A percentile compares a stretch with the other conserved stretches of the same genome.
Evolutionary conservation across 371 early-diverging fungal genomes (phyloP).

Genomic region (Funneliformis caledonium): DNA sequence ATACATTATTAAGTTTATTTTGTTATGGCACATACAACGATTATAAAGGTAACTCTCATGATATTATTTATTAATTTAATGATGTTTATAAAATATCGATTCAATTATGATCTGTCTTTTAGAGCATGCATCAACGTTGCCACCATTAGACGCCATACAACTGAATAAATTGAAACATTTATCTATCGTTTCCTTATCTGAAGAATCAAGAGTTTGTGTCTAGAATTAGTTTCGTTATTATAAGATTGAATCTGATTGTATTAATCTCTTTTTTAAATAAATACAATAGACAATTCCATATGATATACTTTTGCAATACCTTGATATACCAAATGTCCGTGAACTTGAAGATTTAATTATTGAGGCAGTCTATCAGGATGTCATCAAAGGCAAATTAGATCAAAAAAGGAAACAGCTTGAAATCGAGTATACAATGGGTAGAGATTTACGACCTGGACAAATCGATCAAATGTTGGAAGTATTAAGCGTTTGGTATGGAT

Average conservation of each 20-base stretch:
- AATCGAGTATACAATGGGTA: constrained; percentile 81
- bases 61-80: neutral
- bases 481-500: constrained; percentile 65
- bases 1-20: constrained; percentile 68
- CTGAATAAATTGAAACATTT: constrained; percentile 75
- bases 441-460: constrained; percentile 76
- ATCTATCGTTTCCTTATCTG: constrained; percentile 76
- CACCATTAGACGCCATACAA: constrained; percentile 65
- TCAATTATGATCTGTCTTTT: neutral
- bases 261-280: neutral
- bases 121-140: constrained; percentile 60
- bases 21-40: constrained; percentile 81
- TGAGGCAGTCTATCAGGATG: constrained; percentile 80
- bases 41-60: constrained; percentile 64
- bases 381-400: constrained; percentile 81
- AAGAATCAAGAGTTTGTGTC: constrained; percentile 58
- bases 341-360: constrained; percentile 87
- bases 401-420: constrained; percentile 75
- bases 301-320: constrained; percentile 60
- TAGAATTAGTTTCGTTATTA: neutral
- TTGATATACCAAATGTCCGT: constrained; percentile 76
- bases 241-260: neutral
- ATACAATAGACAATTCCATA: constrained; percentile 64
- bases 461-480: constrained; percentile 58
- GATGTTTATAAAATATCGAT: neutral